Percentiles rank a stretch among this genome's conserved stretches.
Evolutionary conservation across 768 basidiomycete species (phyloP).

Genomic region (Cystobasidium ongulense): DNA sequence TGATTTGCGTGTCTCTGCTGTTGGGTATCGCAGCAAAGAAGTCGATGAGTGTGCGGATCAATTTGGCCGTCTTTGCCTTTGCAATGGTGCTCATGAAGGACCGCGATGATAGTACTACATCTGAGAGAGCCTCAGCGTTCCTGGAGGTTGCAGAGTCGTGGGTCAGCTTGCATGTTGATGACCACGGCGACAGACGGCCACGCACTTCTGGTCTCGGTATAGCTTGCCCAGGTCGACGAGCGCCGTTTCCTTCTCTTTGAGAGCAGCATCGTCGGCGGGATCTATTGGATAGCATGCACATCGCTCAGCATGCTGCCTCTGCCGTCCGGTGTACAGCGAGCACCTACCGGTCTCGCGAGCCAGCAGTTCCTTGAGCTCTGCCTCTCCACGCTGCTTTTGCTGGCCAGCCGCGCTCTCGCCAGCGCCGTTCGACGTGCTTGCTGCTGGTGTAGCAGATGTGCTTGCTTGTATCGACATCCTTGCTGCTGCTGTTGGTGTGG

Average conservation of each 20-base stretch:
- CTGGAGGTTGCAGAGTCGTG: slow-evolving; percentile 1
- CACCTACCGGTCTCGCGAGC: slow-evolving; percentile 17
- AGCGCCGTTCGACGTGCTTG: not conserved
- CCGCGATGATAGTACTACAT: slow-evolving; percentile 27
- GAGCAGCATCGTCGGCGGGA: slow-evolving; percentile 24
- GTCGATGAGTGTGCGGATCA: slow-evolving; percentile 88
- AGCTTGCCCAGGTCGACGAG: slow-evolving; percentile 29
- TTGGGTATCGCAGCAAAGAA: slow-evolving; percentile 73
- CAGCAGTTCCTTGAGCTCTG: slow-evolving; percentile 21
- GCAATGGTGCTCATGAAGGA: slow-evolving; percentile 50
- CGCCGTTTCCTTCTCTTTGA: slow-evolving; percentile 27
- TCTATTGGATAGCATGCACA: not conserved
- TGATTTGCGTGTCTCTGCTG: slow-evolving; percentile 66
- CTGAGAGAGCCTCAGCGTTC: slow-evolving; percentile 19
- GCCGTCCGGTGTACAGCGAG: not conserved
- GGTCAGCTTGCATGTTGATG: not conserved
- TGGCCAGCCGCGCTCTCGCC: not conserved
- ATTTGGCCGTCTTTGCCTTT: slow-evolving; percentile 93
- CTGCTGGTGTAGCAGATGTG: not conserved
- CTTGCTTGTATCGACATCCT: slow-evolving; percentile 21
- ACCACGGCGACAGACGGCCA: not conserved
- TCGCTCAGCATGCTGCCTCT: not conserved
- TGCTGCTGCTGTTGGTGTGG: not conserved
- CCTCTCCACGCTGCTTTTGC: slow-evolving; percentile 11
- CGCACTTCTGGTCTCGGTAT: slow-evolving; percentile 26